Conservation (phyloP, 768 basidiomycete genomes). For the Serendipita indica region DNA sequence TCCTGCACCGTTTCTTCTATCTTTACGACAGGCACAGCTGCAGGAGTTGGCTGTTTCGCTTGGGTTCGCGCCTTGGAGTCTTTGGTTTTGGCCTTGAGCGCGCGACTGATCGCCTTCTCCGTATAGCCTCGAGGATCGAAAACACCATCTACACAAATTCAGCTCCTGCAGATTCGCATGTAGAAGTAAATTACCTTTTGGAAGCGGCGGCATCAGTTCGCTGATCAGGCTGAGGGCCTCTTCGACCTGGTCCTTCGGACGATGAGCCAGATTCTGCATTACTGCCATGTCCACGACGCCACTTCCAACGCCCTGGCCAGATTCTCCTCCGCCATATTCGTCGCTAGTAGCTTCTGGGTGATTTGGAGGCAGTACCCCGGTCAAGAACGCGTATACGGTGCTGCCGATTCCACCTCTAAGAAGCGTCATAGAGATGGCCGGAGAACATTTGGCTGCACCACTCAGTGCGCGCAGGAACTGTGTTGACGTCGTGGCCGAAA, state of each 20-base stretch:
- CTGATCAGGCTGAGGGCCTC: conserved; percentile 80
- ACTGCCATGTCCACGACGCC: conserved; percentile 93
- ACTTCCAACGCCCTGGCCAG: conserved; percentile 70
- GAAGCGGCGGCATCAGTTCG: conserved; percentile 84
- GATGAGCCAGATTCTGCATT: conserved; percentile 91
- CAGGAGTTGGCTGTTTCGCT: neutral
- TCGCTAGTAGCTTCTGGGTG: conserved; percentile 30
- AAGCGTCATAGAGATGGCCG: conserved; percentile 72
- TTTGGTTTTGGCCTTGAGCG: conserved; percentile 72
- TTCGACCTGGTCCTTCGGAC: conserved; percentile 94
- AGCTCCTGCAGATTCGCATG: neutral
- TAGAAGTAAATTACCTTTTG: conserved; percentile 50
- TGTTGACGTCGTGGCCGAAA: conserved; percentile 79
- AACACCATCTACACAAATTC: conserved; percentile 55
- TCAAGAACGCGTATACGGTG: conserved; percentile 87
- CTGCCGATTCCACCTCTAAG: conserved; percentile 87
- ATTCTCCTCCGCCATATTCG: conserved; percentile 44
- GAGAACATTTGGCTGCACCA: conserved; percentile 73
- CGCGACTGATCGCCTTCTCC: conserved; percentile 62
- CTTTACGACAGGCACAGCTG: neutral
- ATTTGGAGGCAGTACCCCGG: conserved; percentile 74
- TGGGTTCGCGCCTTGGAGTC: conserved; percentile 24
- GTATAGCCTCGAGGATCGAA: conserved; percentile 87
- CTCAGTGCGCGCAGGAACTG: conserved; percentile 74
- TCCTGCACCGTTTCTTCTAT: neutral